Conservation (phyloP, 495 filamentous ascomycete species). For the Thermochaetoides thermophila region DNA sequence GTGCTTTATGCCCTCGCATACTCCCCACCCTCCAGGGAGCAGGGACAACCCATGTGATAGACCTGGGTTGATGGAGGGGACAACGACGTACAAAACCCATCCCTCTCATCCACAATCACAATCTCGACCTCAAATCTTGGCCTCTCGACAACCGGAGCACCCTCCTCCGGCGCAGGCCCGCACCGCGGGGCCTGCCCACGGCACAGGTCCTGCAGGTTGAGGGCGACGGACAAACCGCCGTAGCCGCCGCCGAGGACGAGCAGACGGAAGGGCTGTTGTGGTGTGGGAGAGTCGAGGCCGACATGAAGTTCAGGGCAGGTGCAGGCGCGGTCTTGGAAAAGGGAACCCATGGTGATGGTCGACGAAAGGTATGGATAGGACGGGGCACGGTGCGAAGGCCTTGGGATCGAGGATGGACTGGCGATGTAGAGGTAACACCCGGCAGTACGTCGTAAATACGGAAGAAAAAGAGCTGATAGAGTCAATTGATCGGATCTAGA, state of each 20-base stretch:
- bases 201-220: constrained; percentile 47
- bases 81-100: constrained; percentile 48
- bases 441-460: too few species aligned
- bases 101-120: constrained; percentile 53
- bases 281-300: too few species aligned
- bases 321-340: too few species aligned
- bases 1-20: too few species aligned
- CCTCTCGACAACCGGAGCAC: constrained; percentile 11
- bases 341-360: too few species aligned
- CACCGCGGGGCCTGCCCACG: constrained; percentile 20
- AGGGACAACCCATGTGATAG: background rate
- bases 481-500: too few species aligned
- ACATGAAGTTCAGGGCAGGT: too few species aligned
- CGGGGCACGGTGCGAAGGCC: too few species aligned
- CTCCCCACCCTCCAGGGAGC: too few species aligned
- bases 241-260: constrained; percentile 52
- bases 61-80: background rate
- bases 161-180: constrained; percentile 9
- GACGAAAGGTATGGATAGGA: too few species aligned
- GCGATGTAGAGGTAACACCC: too few species aligned
- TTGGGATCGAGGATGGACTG: background rate
- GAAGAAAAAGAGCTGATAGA: too few species aligned
- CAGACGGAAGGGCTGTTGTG: constrained; percentile 26
- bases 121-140: constrained; percentile 39
- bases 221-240: constrained; percentile 42